A percentile compares a stretch with the other conserved stretches of the same genome.
Conservation (phyloP, 2,329 filamentous ascomycete genomes). For the Talaromyces sp. region DNA sequence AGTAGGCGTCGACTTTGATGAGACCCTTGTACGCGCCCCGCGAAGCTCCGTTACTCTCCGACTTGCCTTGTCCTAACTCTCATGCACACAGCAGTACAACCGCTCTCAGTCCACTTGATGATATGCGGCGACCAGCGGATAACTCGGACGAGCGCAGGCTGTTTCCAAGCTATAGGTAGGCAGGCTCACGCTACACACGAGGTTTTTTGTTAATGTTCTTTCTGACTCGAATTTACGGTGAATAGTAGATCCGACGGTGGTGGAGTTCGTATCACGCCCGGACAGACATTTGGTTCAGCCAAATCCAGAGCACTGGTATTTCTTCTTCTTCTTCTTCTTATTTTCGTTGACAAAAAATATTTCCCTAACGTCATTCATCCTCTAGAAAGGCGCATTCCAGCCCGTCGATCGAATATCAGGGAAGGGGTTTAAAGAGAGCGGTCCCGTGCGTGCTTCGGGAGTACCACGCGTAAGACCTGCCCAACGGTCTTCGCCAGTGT, state of each 20-base stretch:
- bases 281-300: slow-evolving; percentile 16
- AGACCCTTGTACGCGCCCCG: neutral
- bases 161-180: slow-evolving; percentile 16
- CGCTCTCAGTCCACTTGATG: slow-evolving; percentile 8
- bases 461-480: slow-evolving; percentile 8
- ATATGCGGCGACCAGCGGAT: slow-evolving; percentile 8
- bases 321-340: neutral
- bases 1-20: neutral
- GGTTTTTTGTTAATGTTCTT: neutral
- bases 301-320: slow-evolving; percentile 11
- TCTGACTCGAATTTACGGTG: neutral
- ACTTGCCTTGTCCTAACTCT: neutral
- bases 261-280: slow-evolving; percentile 23
- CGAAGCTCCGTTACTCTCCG: neutral
- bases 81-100: slow-evolving; percentile 13
- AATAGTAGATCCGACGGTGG: slow-evolving; percentile 15
- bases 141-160: slow-evolving; percentile 18
- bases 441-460: slow-evolving; percentile 25
- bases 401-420: slow-evolving; percentile 1
- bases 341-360: neutral
- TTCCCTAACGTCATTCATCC: neutral
- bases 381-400: slow-evolving; percentile 7
- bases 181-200: neutral
- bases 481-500: neutral
- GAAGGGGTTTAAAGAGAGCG: slow-evolving; percentile 20